Evolutionary conservation across 2,329 filamentous ascomycete genomes (phyloP), one percentile per base, ranked within the genome.

Genomic region (Stemphylium vesicarium): DNA sequence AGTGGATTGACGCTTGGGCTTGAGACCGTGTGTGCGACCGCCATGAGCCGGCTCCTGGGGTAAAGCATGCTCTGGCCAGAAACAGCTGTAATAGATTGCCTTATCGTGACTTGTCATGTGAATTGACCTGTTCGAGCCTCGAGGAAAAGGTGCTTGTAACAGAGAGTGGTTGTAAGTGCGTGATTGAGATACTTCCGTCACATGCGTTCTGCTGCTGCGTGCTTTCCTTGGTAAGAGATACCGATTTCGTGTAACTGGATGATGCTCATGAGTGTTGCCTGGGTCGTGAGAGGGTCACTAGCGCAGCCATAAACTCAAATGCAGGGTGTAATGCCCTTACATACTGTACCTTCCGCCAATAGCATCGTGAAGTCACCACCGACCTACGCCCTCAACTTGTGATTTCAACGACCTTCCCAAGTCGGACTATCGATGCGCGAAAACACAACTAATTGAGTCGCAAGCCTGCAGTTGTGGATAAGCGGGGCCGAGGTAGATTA

Each of bases 101-200:
- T 45, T 52, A 38, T 11, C 36, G 22, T n/a, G 16, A 15, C 13
- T 15, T 45, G 48, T 41, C 31, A 44, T 18, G 38, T 35, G 29
- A 35, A 46, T 40, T 26, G 26, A 29, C 38, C 38, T 51, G 24
- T 26, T 50, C 41, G 29, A 45, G 22, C 38, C 40, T 54, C 47
- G 41, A 60, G 61, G 49, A 32, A 38, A 52, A 55, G 39, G 46
- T 43, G 29, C 36, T 35, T 56, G 51, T 59, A 49, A 62, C 57
- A 39, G 35, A 36, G 40, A 20, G n/a, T 37, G 51, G 58, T 62
- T n/a, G 46, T 52, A 64, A 53, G 48, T 47, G 57, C 48, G 57
- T 62, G 60, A 65, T 39, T 33, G 12, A 38, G 26, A 35, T 46
- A 38, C 35, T n/a, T 41, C 29, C 15, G 47, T 55, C 46, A 59